Evolutionary conservation across 2,329 filamentous ascomycete genomes (phyloP), one percentile per base, ranked within the genome.

Genomic region (Aspergillus nomiae): DNA sequence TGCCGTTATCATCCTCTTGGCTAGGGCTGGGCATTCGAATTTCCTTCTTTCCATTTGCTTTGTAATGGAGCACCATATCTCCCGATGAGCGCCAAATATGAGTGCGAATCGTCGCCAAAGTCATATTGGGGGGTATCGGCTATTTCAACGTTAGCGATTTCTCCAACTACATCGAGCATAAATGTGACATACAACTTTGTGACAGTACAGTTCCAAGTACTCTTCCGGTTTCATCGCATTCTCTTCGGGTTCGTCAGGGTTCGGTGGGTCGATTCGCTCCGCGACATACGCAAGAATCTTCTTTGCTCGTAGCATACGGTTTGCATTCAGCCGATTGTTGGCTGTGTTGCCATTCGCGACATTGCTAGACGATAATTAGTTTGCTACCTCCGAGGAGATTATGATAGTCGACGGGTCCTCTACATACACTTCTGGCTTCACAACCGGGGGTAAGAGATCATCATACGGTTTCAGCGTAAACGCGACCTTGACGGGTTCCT

Each of bases 41-140:
- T 59, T 77, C 72, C 64, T 92, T 94, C 72, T 87, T 88, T n/a
- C 93, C 94, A 71, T 97, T 99, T 58, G 91, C 85, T 74, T 94
- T 96, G 83, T 99, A 99, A 73, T 92, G 87, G 56, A 99, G 83
- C 59, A 96, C 80, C 67, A 99, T 91, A 78, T 99, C 95, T 71
- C 91, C 94, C n/a, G 92, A 92, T 50, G 92, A 92, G 71, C 96
- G 92, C 95, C 95, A 99, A 59, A 98, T 84, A 74, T 97, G 93
- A 2, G 93, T 90, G 36, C 94, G 89, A 50, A 99, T 88, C 0
- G 94, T 97, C 5, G 93, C 92, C n/a, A 99, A 86, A 41, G 91
- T 98, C 90, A 97, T 97, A 36, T 89, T 90, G 8, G 89, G 88
- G 2, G 90, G 87, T 30, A 98, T 71, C 55, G 70, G 62, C 78